Conservation (phyloP, 2,329 filamentous ascomycete genomes). For the Fusarium circinatum region DNA sequence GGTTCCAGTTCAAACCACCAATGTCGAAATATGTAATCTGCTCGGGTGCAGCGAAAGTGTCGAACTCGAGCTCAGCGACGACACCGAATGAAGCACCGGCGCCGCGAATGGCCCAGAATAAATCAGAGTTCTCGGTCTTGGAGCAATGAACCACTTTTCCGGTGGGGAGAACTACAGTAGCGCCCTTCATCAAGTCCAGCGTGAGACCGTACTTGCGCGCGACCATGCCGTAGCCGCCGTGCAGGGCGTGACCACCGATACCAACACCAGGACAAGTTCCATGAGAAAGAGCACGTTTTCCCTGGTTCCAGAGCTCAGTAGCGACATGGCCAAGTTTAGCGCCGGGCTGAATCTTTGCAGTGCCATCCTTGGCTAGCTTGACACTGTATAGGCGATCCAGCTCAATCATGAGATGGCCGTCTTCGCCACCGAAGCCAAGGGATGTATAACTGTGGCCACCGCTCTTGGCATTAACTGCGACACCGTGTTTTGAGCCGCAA, state of each 20-base stretch:
- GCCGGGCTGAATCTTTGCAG: slow-evolving; percentile 53
- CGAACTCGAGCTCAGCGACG: slow-evolving; percentile 45
- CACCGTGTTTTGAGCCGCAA: slow-evolving; percentile 54
- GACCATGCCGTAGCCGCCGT: slow-evolving; percentile 48
- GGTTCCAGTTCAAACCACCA: slow-evolving; percentile 33
- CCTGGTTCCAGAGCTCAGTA: slow-evolving; percentile 53
- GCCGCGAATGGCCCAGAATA: slow-evolving; percentile 47
- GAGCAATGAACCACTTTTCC: slow-evolving; percentile 44
- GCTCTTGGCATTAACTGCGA: slow-evolving; percentile 61
- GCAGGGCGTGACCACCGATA: slow-evolving; percentile 45
- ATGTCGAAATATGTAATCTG: slow-evolving; percentile 40
- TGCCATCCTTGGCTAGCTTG: slow-evolving; percentile 35
- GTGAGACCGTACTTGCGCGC: slow-evolving; percentile 45
- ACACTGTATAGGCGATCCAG: slow-evolving; percentile 53
- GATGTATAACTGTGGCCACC: slow-evolving; percentile 66
- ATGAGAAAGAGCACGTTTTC: slow-evolving; percentile 57
- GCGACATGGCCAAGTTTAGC: slow-evolving; percentile 61
- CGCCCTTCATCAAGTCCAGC: slow-evolving; percentile 44
- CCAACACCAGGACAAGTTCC: slow-evolving; percentile 60
- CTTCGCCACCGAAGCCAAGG: slow-evolving; percentile 56
- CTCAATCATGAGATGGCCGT: slow-evolving; percentile 55
- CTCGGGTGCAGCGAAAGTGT: slow-evolving; percentile 39
- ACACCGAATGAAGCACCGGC: slow-evolving; percentile 48
- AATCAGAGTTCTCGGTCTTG: slow-evolving; percentile 35
- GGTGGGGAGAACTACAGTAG: slow-evolving; percentile 44